Conservation (phyloP, 371 early-diverging fungal species). For the Mortierella sp. region DNA sequence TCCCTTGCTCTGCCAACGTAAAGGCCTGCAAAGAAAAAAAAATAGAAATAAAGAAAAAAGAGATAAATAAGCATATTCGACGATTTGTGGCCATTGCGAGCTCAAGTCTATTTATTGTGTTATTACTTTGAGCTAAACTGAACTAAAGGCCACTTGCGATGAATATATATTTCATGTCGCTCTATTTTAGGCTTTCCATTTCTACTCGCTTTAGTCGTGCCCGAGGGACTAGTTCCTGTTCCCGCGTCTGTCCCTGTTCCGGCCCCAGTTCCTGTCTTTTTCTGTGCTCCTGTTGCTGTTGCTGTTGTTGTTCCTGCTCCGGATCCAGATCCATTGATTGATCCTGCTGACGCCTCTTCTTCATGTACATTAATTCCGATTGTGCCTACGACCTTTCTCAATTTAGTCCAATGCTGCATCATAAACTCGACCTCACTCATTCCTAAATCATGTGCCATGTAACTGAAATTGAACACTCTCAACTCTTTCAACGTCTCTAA, state of each 20-base stretch:
- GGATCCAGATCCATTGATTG: not conserved
- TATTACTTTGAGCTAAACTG: conserved; percentile 12
- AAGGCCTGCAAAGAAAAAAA: too few species aligned
- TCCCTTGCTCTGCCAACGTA: too few species aligned
- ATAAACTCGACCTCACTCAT: conserved; percentile 34
- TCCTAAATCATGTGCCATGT: conserved; percentile 24
- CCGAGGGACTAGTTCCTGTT: too few species aligned
- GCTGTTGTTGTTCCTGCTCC: too few species aligned
- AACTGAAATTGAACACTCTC: conserved; percentile 24
- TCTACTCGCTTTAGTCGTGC: not conserved
- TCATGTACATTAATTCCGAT: not conserved
- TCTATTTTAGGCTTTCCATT: conserved; percentile 6
- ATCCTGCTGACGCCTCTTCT: not conserved
- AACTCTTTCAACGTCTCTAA: conserved; percentile 17
- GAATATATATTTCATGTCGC: conserved; percentile 19
- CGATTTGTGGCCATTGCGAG: too few species aligned
- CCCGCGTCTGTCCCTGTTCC: too few species aligned
- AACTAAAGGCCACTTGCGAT: conserved; percentile 18
- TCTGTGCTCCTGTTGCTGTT: too few species aligned
- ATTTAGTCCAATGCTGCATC: conserved; percentile 31
- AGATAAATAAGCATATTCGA: too few species aligned
- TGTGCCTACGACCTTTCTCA: conserved; percentile 25
- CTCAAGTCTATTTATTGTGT: too few species aligned
- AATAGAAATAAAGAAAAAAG: too few species aligned
- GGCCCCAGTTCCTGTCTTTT: too few species aligned